A percentile compares a stretch with the other conserved stretches of the same genome.
Evolutionary conservation across 257 asterid species (phyloP).

Genomic region (Solanum lignicaule): DNA sequence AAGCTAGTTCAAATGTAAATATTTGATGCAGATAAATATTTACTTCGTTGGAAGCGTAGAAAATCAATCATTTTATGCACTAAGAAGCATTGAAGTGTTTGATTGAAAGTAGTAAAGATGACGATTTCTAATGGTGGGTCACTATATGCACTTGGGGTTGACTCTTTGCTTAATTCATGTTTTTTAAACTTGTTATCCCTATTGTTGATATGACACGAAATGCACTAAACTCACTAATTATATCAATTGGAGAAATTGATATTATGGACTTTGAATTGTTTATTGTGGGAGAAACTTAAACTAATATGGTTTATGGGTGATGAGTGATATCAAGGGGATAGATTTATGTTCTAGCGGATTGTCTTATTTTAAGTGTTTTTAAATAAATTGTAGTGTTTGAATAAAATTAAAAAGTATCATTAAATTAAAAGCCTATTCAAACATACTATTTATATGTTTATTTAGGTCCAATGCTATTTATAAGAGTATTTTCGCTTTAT

Average conservation of each 20-base stretch:
- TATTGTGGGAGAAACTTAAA: neutral
- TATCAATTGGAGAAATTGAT: neutral
- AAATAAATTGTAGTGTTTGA: too few species aligned
- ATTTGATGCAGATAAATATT: neutral
- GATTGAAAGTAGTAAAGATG: neutral
- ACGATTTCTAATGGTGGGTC: neutral
- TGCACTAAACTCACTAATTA: neutral
- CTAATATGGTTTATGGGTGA: neutral
- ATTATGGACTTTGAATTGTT: neutral
- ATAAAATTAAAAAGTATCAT: too few species aligned
- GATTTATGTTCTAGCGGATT: neutral
- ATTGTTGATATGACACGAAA: neutral
- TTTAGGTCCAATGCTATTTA: neutral
- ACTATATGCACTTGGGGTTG: neutral
- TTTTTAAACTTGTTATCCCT: neutral
- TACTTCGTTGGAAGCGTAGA: neutral
- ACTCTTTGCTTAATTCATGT: neutral
- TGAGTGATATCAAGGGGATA: neutral
- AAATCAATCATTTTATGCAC: neutral
- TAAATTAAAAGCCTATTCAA: neutral
- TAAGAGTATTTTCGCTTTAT: neutral
- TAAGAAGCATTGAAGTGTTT: neutral
- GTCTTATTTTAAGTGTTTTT: too few species aligned
- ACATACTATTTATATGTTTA: neutral
- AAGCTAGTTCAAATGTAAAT: fast-evolving